Evolutionary conservation across 768 basidiomycete species (phyloP), one percentile per base, ranked within the genome.

Genomic region (Nidula microcarpa): DNA sequence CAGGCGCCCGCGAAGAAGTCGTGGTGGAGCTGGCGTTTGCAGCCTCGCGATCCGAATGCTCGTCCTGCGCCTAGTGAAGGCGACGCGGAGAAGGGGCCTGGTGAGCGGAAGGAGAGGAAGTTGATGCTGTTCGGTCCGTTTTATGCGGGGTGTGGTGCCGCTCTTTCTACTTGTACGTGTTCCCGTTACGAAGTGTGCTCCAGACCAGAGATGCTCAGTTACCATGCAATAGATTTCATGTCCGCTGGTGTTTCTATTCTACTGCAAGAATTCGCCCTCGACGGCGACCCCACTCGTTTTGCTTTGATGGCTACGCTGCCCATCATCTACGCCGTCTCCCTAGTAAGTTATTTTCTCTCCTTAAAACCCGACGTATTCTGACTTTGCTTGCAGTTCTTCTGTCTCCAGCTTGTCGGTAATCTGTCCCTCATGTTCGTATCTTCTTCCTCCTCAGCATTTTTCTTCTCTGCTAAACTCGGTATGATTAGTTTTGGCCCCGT

Each of bases 251-350:
- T 78, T 33, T 73, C 67, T 43, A 77, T 83, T 55, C 74, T 91
- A 9, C 65, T 94, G 11, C 73, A 84, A 46, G 89, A 93, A 64
- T 87, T 74, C 30, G 70, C 82, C 1, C 68, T 91, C 37, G 93
- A 94, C 61, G 80, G 81, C 2, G 64, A 78, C 10, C 75, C 74
- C 48, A 73, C 67, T 0, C 78, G 93, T 7, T 91, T 94, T 52
- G 81, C 77, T 1, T 75, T 94, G 0, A 56, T 89, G 5, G 73
- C 69, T 13, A 85, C 88, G 2, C 69, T 80, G 0, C 91, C 91
- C 0, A 71, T 91, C 58, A 80, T 91, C 30, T 90, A 84, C 58
- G 90, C 88, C 54, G 79, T 94, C 32, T 88, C 87, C 1, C 71
- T 91, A 49, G 87, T 89, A 65, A 56, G 85, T 73, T 46, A 10